Conservation (phyloP, 1,139 yeast genomes). For the Geotrichum histeridarum region DNA sequence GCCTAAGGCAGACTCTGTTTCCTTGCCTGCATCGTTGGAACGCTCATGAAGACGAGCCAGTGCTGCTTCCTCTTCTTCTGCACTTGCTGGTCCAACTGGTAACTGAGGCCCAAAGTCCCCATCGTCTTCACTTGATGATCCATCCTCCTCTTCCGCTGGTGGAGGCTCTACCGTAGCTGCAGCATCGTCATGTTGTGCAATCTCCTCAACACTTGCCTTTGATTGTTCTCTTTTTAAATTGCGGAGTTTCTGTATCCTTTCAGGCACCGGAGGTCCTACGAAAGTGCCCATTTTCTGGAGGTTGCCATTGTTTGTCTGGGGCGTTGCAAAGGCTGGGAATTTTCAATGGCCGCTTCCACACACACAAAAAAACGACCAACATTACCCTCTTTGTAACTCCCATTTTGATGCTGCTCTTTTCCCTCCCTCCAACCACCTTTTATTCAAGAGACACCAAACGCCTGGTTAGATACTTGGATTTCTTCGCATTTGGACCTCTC, state of each 20-base stretch:
- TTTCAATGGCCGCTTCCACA: no score
- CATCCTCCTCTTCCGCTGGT: not conserved
- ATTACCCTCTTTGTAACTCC: not conserved
- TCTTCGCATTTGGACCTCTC: not conserved
- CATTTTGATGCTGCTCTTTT: not conserved
- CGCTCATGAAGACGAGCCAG: constrained; percentile 13
- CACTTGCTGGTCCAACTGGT: constrained; percentile 1
- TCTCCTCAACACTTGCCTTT: not conserved
- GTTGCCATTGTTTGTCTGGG: no score
- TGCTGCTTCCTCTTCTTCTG: constrained; percentile 13
- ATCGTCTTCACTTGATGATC: constrained; percentile 9
- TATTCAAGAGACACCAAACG: not conserved
- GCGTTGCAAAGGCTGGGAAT: no score
- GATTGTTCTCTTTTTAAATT: constrained; percentile 1
- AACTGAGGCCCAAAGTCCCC: constrained; percentile 19
- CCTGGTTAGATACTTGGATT: constrained; percentile 12
- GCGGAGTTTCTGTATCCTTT: constrained; percentile 13
- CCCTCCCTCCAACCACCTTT: constrained; percentile 4
- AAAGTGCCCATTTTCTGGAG: not conserved
- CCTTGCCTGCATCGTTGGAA: not conserved
- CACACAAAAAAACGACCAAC: no score
- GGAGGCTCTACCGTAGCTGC: not conserved
- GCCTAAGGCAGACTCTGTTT: constrained; percentile 2
- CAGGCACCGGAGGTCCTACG: constrained; percentile 18
- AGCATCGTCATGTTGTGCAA: not conserved